Conservation (phyloP, 78 protist species). For the Cavenderia fasciculata region DNA sequence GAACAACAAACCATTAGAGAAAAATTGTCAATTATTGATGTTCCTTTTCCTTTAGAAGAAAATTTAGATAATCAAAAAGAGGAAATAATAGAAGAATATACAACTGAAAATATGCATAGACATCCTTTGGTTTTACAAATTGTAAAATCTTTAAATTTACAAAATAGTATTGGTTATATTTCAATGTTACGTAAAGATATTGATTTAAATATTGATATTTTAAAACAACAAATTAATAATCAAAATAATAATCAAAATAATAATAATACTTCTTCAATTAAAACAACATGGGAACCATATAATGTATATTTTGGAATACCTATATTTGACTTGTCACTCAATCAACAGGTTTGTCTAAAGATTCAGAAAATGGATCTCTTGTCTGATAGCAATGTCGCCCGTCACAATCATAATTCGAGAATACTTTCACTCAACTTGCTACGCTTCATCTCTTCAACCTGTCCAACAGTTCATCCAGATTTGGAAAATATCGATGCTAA, state of each 20-base stretch:
- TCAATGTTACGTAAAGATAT: conserved; percentile 34
- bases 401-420: conserved; percentile 1
- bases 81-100: conserved; percentile 16
- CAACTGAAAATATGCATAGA: conserved; percentile 31
- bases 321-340: conserved; percentile 44
- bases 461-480: conserved; percentile 66
- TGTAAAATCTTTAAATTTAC: conserved; percentile 14
- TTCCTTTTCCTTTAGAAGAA: conserved; percentile 54
- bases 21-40: background rate
- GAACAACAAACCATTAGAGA: background rate
- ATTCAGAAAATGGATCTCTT: conserved; percentile 31
- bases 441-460: conserved; percentile 52
- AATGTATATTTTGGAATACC: conserved; percentile 82
- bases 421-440: conserved; percentile 43
- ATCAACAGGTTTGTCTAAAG: conserved; percentile 33
- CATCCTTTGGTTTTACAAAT: conserved; percentile 61
- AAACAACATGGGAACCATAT: conserved; percentile 22
- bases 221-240: background rate
- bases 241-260: background rate
- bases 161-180: conserved; percentile 66
- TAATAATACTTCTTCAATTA: background rate
- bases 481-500: conserved; percentile 32
- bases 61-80: background rate
- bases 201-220: background rate
- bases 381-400: background rate